Evolutionary conservation across 2,329 filamentous ascomycete genomes (phyloP), one percentile per base, ranked within the genome.

Genomic region (Magnaporthales sp.): DNA sequence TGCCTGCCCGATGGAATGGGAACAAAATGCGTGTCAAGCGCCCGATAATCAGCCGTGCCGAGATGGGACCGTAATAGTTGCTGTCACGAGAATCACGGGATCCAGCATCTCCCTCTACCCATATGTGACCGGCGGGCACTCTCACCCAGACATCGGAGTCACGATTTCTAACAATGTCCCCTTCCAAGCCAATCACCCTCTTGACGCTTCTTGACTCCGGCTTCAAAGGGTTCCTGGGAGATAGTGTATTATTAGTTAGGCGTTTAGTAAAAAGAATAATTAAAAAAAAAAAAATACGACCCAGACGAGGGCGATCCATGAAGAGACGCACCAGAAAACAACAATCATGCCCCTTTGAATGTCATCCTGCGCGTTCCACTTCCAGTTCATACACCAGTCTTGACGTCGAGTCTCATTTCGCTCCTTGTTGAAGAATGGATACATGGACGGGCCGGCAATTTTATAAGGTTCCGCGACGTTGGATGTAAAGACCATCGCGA

Each of bases 81-180:
- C 93, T 97, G 79, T 99, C 95, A 68, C 89, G 76, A 66, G 87
- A 92, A 72, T 86, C 85, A 64, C 85, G 83, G 71, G 86, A 85
- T 72, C 85, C 85, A 13, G 90, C 92, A 75, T 99, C 95, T 1
- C 95, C 95, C 75, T 98, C 94, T 0, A 99, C 87, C 95, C 95
- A 99, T 30, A 98, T 84, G 79, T 98, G 93, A 22, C 92, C 92
- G 69, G 84, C 84, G 5, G 93, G 94, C n/a, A 51, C 38, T 51
- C 38, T 51, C 26, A 99, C 86, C 69, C 84, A 83, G 62, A 91
- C 80, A 9, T 77, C 81, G 1, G 79, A 71, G 66, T 80, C 76
- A 67, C 85, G 83, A 56, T 91, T 90, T 66, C 80, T 82, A 31
- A 98, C 86, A 1, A 86, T 80, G 74, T 98, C 94, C 10, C 93